A percentile compares a stretch with the other conserved stretches of the same genome.
phyloP scores from a whole-genome alignment of 2,329 filamentous ascomycete species.

The Aureobasidium sp. region DNA sequence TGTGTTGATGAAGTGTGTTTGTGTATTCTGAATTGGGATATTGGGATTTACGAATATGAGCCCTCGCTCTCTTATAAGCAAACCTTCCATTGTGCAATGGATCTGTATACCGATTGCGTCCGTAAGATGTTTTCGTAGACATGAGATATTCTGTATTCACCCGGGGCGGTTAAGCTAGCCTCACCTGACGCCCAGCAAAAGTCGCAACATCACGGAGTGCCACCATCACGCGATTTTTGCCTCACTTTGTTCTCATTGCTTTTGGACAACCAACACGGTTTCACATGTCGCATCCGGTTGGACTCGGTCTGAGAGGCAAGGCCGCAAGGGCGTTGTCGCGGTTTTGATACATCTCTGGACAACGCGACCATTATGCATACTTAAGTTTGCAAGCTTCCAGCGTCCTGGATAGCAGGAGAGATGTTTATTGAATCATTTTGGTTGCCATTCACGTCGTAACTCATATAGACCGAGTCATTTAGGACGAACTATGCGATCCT shows the following conservation, averaged over 20 bases:
- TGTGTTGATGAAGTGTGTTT: neutral
- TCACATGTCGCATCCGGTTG: neutral
- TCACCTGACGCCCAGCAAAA: slow-evolving; percentile 6
- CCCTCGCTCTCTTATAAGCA: neutral
- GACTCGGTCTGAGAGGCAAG: neutral
- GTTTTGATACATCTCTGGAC: neutral
- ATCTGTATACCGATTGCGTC: neutral
- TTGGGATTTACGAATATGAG: no score
- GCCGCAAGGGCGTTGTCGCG: no score
- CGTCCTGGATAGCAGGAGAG: neutral
- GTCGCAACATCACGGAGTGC: neutral
- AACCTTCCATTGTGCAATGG: neutral
- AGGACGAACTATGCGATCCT: neutral
- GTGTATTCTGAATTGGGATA: neutral
- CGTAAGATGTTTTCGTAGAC: neutral
- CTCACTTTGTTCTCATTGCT: neutral
- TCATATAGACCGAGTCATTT: neutral
- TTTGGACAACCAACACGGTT: neutral
- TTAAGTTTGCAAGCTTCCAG: neutral
- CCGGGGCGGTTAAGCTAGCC: neutral
- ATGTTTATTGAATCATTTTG: neutral
- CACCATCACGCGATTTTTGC: neutral
- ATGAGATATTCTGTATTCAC: neutral
- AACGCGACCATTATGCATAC: neutral
- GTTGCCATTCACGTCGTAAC: neutral